Base-by-base conservation (phyloP, 2,329 filamentous ascomycete species). In the Neofusicoccum laricinum region DNA sequence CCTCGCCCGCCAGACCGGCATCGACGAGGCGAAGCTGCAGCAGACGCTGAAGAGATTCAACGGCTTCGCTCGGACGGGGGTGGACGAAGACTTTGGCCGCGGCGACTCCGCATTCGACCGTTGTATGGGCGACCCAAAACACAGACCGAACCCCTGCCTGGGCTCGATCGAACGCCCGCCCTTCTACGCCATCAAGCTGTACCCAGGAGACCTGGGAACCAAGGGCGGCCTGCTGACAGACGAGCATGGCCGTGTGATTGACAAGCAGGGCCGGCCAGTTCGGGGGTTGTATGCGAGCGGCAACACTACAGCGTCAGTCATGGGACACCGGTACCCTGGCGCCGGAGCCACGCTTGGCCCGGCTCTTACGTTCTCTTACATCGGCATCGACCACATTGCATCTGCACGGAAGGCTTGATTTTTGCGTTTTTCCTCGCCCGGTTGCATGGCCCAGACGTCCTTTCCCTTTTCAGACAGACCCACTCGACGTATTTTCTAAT, bases 161-260 rank as follows among this genome's bases (percentile, higher is more conserved):
- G 72, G 72, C 5, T 57, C 68, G 14, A 67, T 76, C 36, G 68
- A 64, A 6, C 69, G 68, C 48, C 66, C 65, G 1, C 75, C 73
- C 11, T 76, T 76, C 65, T 76, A 74, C 64, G 77, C 77, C 0
- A 64, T 74, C n/a, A 70, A 68, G 36, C 63, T 78, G 4, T 76
- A 68, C 53, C 76, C 77, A 8, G 76, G 77, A 12, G 73, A 79
- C 64, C 64, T 77, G n/a, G 74, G 76, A 2, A 79, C 75, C 17
- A 77, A 77, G 67, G 75, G 76, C 5, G 76, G 77, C 2, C 62
- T 79, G 3, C 34, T 76, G 45, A 77, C 75, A 1, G 73, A 78
- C 58, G 72, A 76, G 59, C 48, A 66, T 51, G 71, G 69, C 2
- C 65, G 73, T 34, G 75, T 70, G 5, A 15, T 76, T 36, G 70